These are phyloP conservation scores for Chrysophaeum taylorii DNA, from an alignment of 352 stramenopile genomes.

Conservation along the genomic window DNA sequence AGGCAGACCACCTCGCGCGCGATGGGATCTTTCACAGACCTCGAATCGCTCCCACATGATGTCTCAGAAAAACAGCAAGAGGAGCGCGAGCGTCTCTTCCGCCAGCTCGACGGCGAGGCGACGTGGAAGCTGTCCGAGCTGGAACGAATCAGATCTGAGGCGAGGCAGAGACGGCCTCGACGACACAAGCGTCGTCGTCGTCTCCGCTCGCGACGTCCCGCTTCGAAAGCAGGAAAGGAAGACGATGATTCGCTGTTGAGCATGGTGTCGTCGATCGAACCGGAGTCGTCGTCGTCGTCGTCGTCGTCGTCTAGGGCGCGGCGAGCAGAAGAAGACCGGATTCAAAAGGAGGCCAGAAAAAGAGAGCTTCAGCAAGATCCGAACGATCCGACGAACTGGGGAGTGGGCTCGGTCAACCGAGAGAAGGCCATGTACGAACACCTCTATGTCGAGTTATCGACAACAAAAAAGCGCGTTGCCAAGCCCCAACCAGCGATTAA, in stretches of 20 bases:
- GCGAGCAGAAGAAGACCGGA: too few species aligned
- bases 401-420: constrained; percentile 13
- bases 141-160: constrained; percentile 11
- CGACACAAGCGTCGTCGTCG: constrained; percentile 6
- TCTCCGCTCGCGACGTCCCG: too few species aligned
- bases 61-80: too few species aligned
- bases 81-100: constrained; percentile 14
- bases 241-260: too few species aligned
- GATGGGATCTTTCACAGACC: too few species aligned
- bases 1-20: not conserved
- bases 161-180: constrained; percentile 2
- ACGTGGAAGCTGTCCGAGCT: constrained; percentile 16
- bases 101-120: constrained; percentile 16
- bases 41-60: too few species aligned
- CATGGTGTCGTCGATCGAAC: too few species aligned
- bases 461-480: not conserved
- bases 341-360: constrained; percentile 5
- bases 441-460: not conserved
- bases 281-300: too few species aligned
- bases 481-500: not conserved
- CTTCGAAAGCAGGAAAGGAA: not conserved
- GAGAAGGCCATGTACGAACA: constrained; percentile 18
- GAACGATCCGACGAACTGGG: constrained; percentile 19
- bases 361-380: constrained; percentile 11
- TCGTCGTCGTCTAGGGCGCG: constrained; percentile 7